These are phyloP conservation scores for Adiantum capillusveneris DNA, from an alignment of 75 land plant species.

Conservation along the genomic window DNA sequence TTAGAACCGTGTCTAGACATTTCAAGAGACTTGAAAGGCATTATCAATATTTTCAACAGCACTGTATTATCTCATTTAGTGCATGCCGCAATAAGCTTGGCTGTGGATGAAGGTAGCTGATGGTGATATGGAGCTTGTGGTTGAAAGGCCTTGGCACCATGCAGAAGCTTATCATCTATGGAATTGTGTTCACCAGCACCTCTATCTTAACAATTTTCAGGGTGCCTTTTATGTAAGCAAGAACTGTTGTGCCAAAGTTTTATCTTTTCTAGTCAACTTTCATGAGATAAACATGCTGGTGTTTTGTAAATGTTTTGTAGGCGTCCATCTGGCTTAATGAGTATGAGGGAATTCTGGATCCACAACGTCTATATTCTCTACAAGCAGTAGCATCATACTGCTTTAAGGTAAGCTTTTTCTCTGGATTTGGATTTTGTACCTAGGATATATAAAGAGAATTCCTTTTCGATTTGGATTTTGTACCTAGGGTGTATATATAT, in stretches of 20 bases:
- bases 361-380: conserved; percentile 18
- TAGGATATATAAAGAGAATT: no score
- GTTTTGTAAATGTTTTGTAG: conserved; percentile 8
- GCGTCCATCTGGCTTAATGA: conserved; percentile 20
- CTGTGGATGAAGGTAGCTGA: neutral
- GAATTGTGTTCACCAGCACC: conserved; percentile 25
- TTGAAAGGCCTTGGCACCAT: conserved; percentile 26
- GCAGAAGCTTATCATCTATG: conserved; percentile 38
- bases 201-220: conserved; percentile 19
- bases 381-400: conserved; percentile 27
- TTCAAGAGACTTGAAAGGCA: no score
- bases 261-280: no score
- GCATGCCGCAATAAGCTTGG: no score
- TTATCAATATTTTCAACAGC: no score
- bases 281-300: no score
- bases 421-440: no score
- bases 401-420: conserved; percentile 12
- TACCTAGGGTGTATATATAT: no score
- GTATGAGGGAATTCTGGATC: conserved; percentile 22
- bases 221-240: conserved; percentile 21
- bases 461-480: no score
- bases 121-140: conserved; percentile 2
- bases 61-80: no score
- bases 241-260: no score
- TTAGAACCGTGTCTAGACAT: no score